A percentile compares a stretch with the other conserved stretches of the same genome.
phyloP scores from a whole-genome alignment of 306 rosid genomes.

The Vicia villosa region DNA sequence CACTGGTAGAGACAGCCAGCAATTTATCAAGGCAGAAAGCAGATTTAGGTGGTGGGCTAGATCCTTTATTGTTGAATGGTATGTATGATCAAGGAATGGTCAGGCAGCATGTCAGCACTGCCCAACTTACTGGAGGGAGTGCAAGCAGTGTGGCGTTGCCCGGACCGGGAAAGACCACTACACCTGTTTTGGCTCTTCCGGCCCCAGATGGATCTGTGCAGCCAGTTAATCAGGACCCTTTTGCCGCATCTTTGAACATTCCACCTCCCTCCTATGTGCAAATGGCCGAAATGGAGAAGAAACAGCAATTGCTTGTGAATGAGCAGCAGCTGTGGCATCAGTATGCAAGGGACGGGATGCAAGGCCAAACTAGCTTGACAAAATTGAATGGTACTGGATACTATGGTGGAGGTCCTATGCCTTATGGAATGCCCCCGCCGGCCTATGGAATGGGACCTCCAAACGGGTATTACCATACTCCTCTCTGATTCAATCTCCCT shows the following conservation, averaged over 20 bases:
- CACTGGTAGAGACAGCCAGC: constrained; percentile 94
- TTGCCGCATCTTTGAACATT: constrained; percentile 74
- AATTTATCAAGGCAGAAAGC: constrained; percentile 73
- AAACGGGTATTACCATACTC: constrained; percentile 73
- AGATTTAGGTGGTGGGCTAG: constrained; percentile 84
- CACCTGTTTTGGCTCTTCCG: constrained; percentile 93
- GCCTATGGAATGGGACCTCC: constrained; percentile 78
- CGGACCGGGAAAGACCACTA: constrained; percentile 61
- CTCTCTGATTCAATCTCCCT: constrained; percentile 49
- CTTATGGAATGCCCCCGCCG: constrained; percentile 94
- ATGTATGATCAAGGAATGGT: constrained; percentile 98
- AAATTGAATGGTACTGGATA: constrained; percentile 61
- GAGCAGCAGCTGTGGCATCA: constrained; percentile 94
- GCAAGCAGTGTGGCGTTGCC: constrained; percentile 98
- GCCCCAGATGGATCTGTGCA: constrained; percentile 95
- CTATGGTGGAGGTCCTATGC: constrained; percentile 64
- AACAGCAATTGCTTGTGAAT: constrained; percentile 73
- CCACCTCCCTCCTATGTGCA: constrained; percentile 97
- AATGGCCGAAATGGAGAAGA: constrained; percentile 98
- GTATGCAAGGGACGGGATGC: constrained; percentile 90
- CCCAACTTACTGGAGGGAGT: constrained; percentile 88
- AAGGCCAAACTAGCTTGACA: constrained; percentile 85
- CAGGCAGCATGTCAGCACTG: constrained; percentile 84
- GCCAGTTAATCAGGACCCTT: constrained; percentile 89
- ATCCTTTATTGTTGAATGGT: constrained; percentile 84